phyloP scores from a whole-genome alignment of 108 stramenopile genomes.

The Pseudonitzschia pungens region DNA sequence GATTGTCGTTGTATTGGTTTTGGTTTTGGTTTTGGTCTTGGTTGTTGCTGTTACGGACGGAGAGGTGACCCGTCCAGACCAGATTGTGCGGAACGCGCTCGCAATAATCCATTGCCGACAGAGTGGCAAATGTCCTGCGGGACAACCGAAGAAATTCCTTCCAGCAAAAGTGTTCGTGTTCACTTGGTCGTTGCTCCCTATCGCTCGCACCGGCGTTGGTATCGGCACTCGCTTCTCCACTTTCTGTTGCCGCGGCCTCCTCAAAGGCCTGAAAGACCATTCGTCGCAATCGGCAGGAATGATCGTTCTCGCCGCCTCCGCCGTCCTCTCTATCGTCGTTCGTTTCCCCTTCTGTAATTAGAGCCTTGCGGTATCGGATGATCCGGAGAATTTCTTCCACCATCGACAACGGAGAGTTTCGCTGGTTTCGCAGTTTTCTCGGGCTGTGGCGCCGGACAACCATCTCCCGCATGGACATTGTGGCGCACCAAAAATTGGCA shows the following conservation, averaged over 20 bases:
- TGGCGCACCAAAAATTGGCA: conserved; percentile 9
- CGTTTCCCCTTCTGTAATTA: background rate
- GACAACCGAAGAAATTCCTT: conserved; percentile 8
- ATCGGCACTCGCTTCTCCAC: background rate
- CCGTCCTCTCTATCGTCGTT: background rate
- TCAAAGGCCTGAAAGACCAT: conserved; percentile 7
- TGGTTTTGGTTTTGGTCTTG: too few species aligned
- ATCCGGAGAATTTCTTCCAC: conserved; percentile 13
- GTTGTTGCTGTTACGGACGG: background rate
- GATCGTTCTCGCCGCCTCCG: background rate
- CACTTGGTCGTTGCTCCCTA: too few species aligned
- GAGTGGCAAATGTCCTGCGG: background rate
- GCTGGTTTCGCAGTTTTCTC: background rate
- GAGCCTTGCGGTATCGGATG: background rate
- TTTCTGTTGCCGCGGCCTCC: background rate
- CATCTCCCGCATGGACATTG: background rate
- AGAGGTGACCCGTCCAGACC: background rate
- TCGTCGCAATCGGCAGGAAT: background rate
- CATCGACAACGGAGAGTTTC: background rate
- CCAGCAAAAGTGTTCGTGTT: background rate
- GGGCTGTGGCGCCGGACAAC: background rate
- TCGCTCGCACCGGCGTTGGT: too few species aligned
- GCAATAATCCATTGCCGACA: conserved; percentile 2
- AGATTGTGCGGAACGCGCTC: conserved; percentile 2
- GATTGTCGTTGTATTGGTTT: background rate